These are phyloP conservation scores for Corylus americana DNA, from an alignment of 306 rosid species.

Conservation along the genomic window DNA sequence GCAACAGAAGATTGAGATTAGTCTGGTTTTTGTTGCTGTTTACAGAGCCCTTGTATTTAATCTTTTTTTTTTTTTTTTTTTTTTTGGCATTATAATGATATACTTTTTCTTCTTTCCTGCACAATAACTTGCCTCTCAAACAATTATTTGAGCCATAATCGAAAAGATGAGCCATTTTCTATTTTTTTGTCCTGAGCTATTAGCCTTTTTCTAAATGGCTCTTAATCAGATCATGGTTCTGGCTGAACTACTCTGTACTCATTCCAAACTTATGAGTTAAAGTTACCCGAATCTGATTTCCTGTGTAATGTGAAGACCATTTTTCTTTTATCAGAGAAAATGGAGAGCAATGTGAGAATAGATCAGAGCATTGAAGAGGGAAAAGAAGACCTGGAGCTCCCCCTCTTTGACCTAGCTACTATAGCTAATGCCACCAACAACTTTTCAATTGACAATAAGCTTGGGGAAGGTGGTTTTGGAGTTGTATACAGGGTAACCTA, in stretches of 20 bases:
- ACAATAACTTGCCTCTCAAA: not conserved
- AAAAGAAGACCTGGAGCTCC: constrained; percentile 55
- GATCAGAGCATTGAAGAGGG: constrained; percentile 27
- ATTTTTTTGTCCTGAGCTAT: not conserved
- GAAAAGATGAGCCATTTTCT: not conserved
- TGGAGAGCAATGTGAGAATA: constrained; percentile 12
- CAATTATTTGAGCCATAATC: not conserved
- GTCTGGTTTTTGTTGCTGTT: too few species aligned
- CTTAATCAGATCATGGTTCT: not conserved
- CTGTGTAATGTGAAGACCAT: not conserved
- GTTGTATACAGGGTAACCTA: constrained; percentile 43
- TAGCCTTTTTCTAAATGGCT: not conserved
- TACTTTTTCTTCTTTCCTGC: not conserved
- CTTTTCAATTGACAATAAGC: constrained; percentile 41
- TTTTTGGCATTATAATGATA: not conserved
- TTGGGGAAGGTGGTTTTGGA: constrained; percentile 71
- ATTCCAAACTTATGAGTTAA: not conserved
- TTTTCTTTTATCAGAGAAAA: not conserved
- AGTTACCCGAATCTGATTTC: not conserved
- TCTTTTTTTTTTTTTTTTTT: not conserved
- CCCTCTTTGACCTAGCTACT: constrained; percentile 40
- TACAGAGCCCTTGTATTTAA: not conserved
- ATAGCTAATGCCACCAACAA: constrained; percentile 44
- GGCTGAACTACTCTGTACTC: not conserved
- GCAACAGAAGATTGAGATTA: too few species aligned